Evolutionary conservation across 2,329 filamentous ascomycete genomes (phyloP).

Genomic region (Pezicula neosporulosa): DNA sequence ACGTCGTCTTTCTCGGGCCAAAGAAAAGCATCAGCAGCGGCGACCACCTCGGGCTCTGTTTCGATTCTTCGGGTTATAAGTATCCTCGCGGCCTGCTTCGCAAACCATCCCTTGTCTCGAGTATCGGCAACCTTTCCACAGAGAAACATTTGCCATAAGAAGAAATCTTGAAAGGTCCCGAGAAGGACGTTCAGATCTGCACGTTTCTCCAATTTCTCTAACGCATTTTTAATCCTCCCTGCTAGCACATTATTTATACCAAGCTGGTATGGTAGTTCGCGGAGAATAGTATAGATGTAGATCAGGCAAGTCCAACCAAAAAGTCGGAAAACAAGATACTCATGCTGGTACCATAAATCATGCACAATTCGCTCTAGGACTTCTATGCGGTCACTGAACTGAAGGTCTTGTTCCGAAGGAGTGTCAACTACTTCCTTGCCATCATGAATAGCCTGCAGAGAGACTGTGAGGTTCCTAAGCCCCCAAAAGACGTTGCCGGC

Average conservation of each 20-base stretch:
- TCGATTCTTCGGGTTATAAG: conserved; percentile 14
- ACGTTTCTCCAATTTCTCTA: conserved; percentile 15
- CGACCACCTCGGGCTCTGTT: conserved; percentile 8
- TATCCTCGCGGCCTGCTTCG: conserved; percentile 15
- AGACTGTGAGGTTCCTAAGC: conserved; percentile 13
- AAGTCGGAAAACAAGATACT: conserved; percentile 15
- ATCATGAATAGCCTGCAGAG: conserved; percentile 11
- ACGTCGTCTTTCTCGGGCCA: conserved; percentile 13
- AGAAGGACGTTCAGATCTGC: conserved; percentile 18
- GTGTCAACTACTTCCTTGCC: conserved; percentile 9
- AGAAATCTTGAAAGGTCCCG: conserved; percentile 19
- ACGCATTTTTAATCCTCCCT: conserved; percentile 7
- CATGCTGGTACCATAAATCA: conserved; percentile 14
- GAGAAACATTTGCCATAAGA: conserved; percentile 20
- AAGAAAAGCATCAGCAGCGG: conserved; percentile 10
- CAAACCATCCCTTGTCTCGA: conserved; percentile 15
- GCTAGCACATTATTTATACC: conserved; percentile 16
- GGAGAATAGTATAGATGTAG: conserved; percentile 16
- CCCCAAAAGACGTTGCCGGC: conserved; percentile 17
- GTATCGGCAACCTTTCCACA: conserved; percentile 16
- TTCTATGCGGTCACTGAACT: conserved; percentile 18
- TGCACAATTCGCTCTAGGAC: conserved; percentile 17
- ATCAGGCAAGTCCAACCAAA: conserved; percentile 19
- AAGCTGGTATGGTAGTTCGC: conserved; percentile 15
- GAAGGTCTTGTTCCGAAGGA: conserved; percentile 8